Base-by-base conservation (phyloP, 192 early-diverging fungal genomes). In the Kickxella alabastrina region DNA sequence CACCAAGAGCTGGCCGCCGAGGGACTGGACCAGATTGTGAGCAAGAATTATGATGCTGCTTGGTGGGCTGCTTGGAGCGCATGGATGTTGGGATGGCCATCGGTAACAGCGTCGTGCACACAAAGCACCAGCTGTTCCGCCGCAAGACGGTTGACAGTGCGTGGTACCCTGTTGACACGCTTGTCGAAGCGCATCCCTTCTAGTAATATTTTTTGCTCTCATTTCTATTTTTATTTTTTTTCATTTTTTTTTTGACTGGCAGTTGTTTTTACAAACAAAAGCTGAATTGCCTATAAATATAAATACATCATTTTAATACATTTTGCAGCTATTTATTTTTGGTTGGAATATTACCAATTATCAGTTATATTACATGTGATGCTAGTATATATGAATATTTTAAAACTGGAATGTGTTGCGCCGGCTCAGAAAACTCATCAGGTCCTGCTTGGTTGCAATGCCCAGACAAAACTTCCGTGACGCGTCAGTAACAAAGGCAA, bases 401-500 rank as follows among this genome's bases (percentile, higher is more conserved):
- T 38, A 51, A 22, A 28, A 51, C 22, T 51, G 35, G 24, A 25
- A 18, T 3, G 54, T 57, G 34, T 57, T 52, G 31, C 87, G 80
- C 47, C 85, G 80, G 42, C 82, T 81, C 52, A 88, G 54, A 41
- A 88, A 88, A 8, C 68, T 77, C 58, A 89, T 81, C 23, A 89
- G 59, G 44, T 89, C 87, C 35, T 85, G 84, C 59, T 89, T 89
- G 13, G 87, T 89, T 0, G 82, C 84, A 47, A 90, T 83, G 43
- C 84, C 91, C 41, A 92, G 57, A 40, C 87, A 87, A 75, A 87
- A 92, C 58, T 88, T 85, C 36, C 87, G 83, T 23, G 81, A 78
- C 12, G 73, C 65, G 53, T 92, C 91, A 3, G 91, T 92, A 9
- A 92, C 83, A 57, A 92, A 87, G 0, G 86, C 86, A 59, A 90